These are phyloP conservation scores for Rhododendron kiyosumense DNA, from an alignment of 148 eudicot genomes.

Conservation along the genomic window DNA sequence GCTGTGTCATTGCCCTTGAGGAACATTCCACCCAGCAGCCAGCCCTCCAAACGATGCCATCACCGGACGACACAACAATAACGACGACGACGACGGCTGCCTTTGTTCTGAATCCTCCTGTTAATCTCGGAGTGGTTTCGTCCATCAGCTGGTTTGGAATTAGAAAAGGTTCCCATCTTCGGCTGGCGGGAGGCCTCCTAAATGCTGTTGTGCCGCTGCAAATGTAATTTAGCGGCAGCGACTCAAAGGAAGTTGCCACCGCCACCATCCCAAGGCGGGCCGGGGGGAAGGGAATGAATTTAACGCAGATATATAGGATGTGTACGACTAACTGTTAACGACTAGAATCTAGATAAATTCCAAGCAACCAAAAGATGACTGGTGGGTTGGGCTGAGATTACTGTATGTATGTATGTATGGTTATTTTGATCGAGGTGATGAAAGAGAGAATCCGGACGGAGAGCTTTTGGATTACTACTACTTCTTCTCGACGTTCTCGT, in stretches of 20 bases:
- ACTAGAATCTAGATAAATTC: too few species aligned
- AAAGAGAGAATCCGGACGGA: neutral
- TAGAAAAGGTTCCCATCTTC: neutral
- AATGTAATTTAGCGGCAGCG: neutral
- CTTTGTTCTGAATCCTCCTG: constrained; percentile 7
- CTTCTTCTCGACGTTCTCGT: neutral
- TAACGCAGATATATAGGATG: neutral
- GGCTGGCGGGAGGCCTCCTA: neutral
- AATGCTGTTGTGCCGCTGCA: neutral
- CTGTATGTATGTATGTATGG: too few species aligned
- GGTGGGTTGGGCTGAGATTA: too few species aligned
- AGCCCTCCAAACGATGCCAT: constrained; percentile 50
- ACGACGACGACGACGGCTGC: neutral
- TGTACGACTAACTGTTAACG: neutral
- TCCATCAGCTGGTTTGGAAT: neutral
- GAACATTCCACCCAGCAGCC: constrained; percentile 44
- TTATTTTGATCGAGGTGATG: neutral
- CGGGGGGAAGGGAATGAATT: neutral
- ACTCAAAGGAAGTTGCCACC: neutral
- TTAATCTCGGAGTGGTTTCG: neutral
- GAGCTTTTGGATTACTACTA: neutral
- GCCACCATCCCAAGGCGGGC: neutral
- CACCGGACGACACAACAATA: neutral
- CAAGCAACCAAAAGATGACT: too few species aligned
- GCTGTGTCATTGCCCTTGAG: constrained; percentile 60